Evolutionary conservation across 2,329 filamentous ascomycete species (phyloP), one percentile per base, ranked within the genome.

Genomic region (Xylaria sp.): DNA sequence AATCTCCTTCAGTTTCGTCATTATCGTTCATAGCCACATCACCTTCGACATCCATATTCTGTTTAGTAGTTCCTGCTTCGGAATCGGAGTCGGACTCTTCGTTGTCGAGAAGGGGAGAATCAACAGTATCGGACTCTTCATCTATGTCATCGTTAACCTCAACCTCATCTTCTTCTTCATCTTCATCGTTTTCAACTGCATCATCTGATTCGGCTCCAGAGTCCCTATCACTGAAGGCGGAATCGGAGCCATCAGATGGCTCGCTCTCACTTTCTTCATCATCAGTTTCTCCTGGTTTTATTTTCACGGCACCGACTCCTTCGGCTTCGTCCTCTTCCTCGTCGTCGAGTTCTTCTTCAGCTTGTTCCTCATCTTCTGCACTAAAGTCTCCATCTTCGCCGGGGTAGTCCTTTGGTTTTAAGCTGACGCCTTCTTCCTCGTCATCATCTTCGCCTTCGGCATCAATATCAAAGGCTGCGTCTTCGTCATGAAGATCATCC

Each of bases 261-360:
- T 81, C 80, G 55, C 78, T 80, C 2, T 80, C 82, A 51, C 76
- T 78, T 6, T 84, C 82, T 43, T 82, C 79, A 25, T 84, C 82
- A 41, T 84, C 82, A 0, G 82, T 84, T 63, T 87, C 84, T 25
- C 85, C 84, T 7, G 86, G 86, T 66, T 83, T 83, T 66, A 88
- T 83, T 72, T 89, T 88, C 23, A 89, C 86, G 9, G 86, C 86
- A 15, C 86, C 86, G 1, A 88, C 86, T 2, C 83, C 86, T 74
- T 89, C 87, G 2, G 84, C 83, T 9, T 86, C 82, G 28, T 86
- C 84, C 18, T 83, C 82, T 1, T 82, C 80, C 2, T 79, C 76
- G 4, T 69, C 73, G 15, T 73, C 20, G 23, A 68, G 75, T 6
- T 74, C 72, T 5, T 70, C 75, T 20, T 76, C 75, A 18, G 75